Conservation (phyloP, 140 eudicot genomes). For the Ambrosia hybrid region DNA sequence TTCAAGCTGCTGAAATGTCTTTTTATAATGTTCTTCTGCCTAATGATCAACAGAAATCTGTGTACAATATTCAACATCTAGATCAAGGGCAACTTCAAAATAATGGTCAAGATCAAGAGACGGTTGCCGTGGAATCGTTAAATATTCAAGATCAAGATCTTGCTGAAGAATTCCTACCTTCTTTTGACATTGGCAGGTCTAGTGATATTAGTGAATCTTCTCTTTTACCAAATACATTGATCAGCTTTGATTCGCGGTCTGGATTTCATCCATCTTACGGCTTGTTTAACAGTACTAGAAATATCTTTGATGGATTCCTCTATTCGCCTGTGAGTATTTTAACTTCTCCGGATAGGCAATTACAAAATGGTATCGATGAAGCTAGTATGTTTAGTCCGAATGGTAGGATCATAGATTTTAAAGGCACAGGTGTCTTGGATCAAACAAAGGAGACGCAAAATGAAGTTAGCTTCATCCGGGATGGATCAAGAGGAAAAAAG, state of each 20-base stretch:
- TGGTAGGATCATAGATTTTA: slow-evolving; percentile 23
- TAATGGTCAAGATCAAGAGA: slow-evolving; percentile 28
- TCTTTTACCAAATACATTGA: slow-evolving; percentile 3
- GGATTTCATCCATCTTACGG: slow-evolving; percentile 37
- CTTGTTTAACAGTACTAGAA: slow-evolving; percentile 38
- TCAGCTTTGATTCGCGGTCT: slow-evolving; percentile 14
- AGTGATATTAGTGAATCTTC: slow-evolving; percentile 22
- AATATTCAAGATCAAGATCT: slow-evolving; percentile 8
- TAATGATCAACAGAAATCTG: no score
- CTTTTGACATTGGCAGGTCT: slow-evolving; percentile 1
- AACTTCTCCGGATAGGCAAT: slow-evolving; percentile 47
- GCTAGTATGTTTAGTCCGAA: slow-evolving; percentile 52
- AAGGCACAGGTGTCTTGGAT: slow-evolving; percentile 9
- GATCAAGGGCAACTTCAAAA: no score
- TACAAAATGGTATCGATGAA: slow-evolving; percentile 48
- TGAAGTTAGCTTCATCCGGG: slow-evolving; percentile 8
- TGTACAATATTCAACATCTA: no score
- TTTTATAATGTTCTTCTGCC: slow-evolving; percentile 49
- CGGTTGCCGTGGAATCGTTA: no score
- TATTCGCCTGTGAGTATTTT: slow-evolving; percentile 69
- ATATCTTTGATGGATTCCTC: slow-evolving; percentile 40
- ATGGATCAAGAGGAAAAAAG: slow-evolving; percentile 50
- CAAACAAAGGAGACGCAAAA: slow-evolving; percentile 27
- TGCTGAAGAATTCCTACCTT: slow-evolving; percentile 9
- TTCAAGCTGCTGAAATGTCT: slow-evolving; percentile 72